Conservation (phyloP, 495 filamentous ascomycete genomes). For the Eremomyces bilateralis region DNA sequence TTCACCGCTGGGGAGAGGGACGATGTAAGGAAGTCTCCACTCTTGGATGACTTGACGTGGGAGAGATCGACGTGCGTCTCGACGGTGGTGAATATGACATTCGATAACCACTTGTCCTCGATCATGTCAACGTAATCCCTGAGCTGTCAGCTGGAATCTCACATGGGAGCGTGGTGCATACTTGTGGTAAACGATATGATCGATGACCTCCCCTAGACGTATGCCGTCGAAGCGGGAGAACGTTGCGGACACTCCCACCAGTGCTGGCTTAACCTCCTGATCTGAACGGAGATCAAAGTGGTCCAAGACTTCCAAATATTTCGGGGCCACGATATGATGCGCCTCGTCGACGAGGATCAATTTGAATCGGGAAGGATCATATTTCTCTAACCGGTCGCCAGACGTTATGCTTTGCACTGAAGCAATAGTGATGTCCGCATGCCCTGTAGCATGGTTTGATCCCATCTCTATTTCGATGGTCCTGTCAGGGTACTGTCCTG, state of each 20-base stretch:
- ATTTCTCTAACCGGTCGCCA: constrained; percentile 53
- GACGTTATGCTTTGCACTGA: constrained; percentile 64
- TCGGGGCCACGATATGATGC: constrained; percentile 82
- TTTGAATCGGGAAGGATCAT: constrained; percentile 62
- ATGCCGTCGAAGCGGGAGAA: constrained; percentile 78
- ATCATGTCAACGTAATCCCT: constrained; percentile 94
- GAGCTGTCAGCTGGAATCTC: too few relatives aligned
- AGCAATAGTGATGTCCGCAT: constrained; percentile 86
- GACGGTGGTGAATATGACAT: constrained; percentile 86
- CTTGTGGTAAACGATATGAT: constrained; percentile 93
- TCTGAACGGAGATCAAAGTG: constrained; percentile 48
- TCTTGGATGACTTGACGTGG: constrained; percentile 34
- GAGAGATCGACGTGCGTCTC: constrained; percentile 57
- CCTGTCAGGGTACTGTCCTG: constrained; percentile 53
- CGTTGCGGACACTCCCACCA: constrained; percentile 88
- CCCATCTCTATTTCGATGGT: constrained; percentile 83
- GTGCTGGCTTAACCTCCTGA: constrained; percentile 31
- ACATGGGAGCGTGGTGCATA: too few relatives aligned
- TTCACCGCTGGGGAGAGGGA: constrained; percentile 66
- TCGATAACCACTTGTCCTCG: constrained; percentile 57
- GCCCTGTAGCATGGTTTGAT: constrained; percentile 43
- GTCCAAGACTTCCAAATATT: constrained; percentile 47
- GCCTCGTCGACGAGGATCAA: constrained; percentile 89
- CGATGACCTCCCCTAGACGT: constrained; percentile 68
- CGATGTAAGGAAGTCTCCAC: constrained; percentile 56